Conservation (phyloP, 139 green algal species). For the Bryopsis sp. region DNA sequence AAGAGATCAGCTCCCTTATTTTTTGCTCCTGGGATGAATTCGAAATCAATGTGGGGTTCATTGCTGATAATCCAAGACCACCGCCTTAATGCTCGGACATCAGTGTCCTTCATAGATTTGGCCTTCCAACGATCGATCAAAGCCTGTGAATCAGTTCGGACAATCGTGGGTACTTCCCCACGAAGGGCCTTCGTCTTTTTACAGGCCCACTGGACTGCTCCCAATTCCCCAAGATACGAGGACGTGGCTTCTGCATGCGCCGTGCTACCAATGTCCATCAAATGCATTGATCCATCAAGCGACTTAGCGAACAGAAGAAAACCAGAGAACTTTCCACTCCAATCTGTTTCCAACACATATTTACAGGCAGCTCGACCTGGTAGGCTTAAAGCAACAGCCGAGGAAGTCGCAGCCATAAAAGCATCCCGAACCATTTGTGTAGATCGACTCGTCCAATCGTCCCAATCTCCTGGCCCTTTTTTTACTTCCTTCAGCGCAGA, state of each 20-base stretch:
- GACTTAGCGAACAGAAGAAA: conserved; percentile 12
- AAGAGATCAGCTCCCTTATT: conserved; percentile 16
- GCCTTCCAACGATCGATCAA: background rate
- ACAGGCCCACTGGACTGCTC: conserved; percentile 9
- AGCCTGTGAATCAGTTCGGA: conserved; percentile 9
- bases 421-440: background rate
- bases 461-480: background rate
- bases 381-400: background rate
- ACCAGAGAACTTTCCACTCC: conserved; percentile 3
- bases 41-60: background rate
- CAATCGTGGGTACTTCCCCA: background rate
- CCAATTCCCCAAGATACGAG: conserved; percentile 15
- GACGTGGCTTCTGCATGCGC: background rate
- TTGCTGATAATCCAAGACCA: conserved; percentile 2
- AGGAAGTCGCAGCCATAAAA: background rate
- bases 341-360: conserved; percentile 15
- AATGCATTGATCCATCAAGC: background rate
- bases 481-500: background rate
- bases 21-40: conserved; percentile 14
- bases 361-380: background rate
- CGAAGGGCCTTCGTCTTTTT: conserved; percentile 8
- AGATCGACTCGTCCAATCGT: background rate
- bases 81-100: background rate
- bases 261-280: conserved; percentile 9
- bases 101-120: background rate